Percentiles rank a stretch among this genome's conserved stretches.
These are phyloP conservation scores for Hemisphaericaspora xylofermentans DNA, from an alignment of 1,139 yeast species.

Conservation along the genomic window DNA sequence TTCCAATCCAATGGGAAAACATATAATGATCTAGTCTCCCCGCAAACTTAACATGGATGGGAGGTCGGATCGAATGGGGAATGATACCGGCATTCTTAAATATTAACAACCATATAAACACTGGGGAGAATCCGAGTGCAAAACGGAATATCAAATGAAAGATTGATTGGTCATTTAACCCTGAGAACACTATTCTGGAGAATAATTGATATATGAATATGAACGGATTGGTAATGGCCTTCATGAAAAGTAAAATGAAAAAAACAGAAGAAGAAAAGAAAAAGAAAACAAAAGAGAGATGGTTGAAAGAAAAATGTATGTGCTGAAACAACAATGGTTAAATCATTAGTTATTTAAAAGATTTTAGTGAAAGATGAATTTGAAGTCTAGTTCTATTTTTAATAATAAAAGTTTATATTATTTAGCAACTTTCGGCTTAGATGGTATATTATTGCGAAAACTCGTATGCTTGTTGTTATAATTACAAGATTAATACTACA, in stretches of 20 bases:
- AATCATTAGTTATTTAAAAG: no score
- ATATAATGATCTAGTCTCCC: conserved; percentile 40
- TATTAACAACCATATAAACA: conserved; percentile 55
- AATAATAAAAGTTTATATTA: no score
- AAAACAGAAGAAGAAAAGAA: background rate
- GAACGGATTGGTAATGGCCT: conserved; percentile 15
- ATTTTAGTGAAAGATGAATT: no score
- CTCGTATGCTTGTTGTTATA: no score
- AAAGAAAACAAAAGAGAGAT: background rate
- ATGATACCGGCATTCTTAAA: conserved; percentile 63
- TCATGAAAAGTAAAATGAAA: background rate
- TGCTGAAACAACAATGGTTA: no score
- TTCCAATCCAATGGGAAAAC: conserved; percentile 22
- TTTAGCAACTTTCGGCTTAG: no score
- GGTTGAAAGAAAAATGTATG: no score
- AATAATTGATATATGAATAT: conserved; percentile 20
- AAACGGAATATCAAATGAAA: conserved; percentile 43
- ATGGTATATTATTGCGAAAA: no score
- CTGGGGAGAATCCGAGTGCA: conserved; percentile 50
- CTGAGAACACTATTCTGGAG: conserved; percentile 20
- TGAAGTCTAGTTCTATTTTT: no score
- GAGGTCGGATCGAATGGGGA: conserved; percentile 56
- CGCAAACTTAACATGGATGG: conserved; percentile 50
- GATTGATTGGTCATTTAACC: conserved; percentile 40
- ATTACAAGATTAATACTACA: no score